Base-by-base conservation (phyloP, 2,329 filamentous ascomycete genomes). In the Fusarium penzigii region DNA sequence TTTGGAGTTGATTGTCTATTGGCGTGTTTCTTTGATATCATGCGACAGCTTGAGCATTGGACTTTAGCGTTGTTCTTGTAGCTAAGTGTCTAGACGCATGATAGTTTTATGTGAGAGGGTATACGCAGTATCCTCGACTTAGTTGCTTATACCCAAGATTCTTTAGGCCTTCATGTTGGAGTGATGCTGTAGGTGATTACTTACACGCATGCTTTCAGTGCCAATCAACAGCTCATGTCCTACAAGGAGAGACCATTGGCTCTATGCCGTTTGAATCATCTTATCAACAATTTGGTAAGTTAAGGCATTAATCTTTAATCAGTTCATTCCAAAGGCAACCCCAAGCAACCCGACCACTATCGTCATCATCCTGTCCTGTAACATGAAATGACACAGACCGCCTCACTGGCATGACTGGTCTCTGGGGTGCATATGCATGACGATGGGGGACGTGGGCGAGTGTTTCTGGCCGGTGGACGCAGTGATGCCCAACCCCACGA, bases 401-500 rank as follows among this genome's bases (percentile, higher is more conserved):
- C 57, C 57, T 58, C 29, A 29, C 29, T 29, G 55, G 54, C 45
- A 51, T 48, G 57, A 60, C 54, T 60, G 57, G 57, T 44, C 55
- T 51, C 29, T 49, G 57, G 55, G 52, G 55, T 53, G 51, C 49
- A 56, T 49, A 52, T 52, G 52, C 48, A 39, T 46, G 53, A 49
- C 53, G 49, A 42, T 45, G 49, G 46, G 40, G 42, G 49, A 40
- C 20, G 44, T 29, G 29, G 34, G 6, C 17, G 39, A 29, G 25
- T 17, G 41, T 14, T 32, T 43, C 14, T 25, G 40, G 46, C 53
- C 42, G 40, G 42, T 51, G 47, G 51, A 63, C 55, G 61, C 61
- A 64, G 46, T 64, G 61, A 55, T 64, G 61, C 61, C 61, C 59
- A 63, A 64, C 61, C 57, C 47, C 44, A 56, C 40, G 29, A 38